Percentiles rank a stretch among this genome's conserved stretches.
phyloP scores from a whole-genome alignment of 2,329 filamentous ascomycete species.

The Pseudomassariella vexata region DNA sequence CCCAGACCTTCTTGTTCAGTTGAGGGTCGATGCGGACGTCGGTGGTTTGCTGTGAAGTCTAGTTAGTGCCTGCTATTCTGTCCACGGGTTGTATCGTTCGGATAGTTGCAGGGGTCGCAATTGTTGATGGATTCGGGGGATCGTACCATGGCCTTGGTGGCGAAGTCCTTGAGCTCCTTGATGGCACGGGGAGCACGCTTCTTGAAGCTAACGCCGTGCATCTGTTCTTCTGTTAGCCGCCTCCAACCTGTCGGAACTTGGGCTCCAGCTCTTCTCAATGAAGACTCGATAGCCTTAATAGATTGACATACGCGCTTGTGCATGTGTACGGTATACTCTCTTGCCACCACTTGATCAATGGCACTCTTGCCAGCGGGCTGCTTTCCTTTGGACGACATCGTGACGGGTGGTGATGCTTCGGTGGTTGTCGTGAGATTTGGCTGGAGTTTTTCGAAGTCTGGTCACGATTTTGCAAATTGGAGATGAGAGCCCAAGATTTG shows the following conservation, averaged over 20 bases:
- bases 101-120: no score
- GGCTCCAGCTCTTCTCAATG: no score
- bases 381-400: constrained; percentile 63
- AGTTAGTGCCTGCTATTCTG: constrained; percentile 12
- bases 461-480: no score
- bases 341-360: constrained; percentile 97
- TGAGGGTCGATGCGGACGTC: constrained; percentile 98
- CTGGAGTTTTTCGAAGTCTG: constrained; percentile 1
- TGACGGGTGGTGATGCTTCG: no score
- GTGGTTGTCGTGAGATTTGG: no score
- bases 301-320: constrained; percentile 89
- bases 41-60: constrained; percentile 67
- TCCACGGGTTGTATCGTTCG: background rate
- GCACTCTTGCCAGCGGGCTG: constrained; percentile 78
- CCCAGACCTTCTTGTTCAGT: constrained; percentile 99
- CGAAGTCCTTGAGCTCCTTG: constrained; percentile 99
- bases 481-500: no score
- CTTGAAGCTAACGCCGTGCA: constrained; percentile 98
- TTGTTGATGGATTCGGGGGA: constrained; percentile 9
- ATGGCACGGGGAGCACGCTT: constrained; percentile 97
- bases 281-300: no score
- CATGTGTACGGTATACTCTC: constrained; percentile 99
- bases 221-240: constrained; percentile 89
- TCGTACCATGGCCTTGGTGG: constrained; percentile 91
- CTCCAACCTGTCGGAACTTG: constrained; percentile 90